Evolutionary conservation across 1,139 yeast species (phyloP), one percentile per base, ranked within the genome.

Genomic region (Geotrichum bryndzae): DNA sequence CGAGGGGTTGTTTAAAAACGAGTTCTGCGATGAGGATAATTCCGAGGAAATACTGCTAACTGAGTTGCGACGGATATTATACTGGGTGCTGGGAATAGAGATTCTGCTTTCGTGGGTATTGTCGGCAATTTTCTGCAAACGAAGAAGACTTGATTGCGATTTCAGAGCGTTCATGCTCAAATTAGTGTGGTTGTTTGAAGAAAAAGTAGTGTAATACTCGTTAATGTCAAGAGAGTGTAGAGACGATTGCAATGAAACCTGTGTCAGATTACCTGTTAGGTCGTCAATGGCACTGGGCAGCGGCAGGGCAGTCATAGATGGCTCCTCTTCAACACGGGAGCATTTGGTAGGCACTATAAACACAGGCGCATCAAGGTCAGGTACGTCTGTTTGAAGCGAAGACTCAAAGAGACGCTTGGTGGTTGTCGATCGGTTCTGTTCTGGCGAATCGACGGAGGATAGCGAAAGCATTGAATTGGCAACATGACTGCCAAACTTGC

Each of bases 341-440:
- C 51, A 27, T 15, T 35, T 15, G 15, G 57, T 46, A 15, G 52
- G 52, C 25, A 54, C 13, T 3, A 33, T 35, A 18, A 54, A 15
- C n/a, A 45, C 52, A 22, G 57, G 57, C 7, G 31, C 52, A 10
- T 22, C 58, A 33, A n/a, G 23, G 10, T 15, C 22, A 10, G 51
- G 18, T 8, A 53, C 31, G 11, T 38, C 18, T 18, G 18, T 56
- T 35, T 58, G 57, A 2, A 38, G 57, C 5, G 61, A 38, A 29
- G 48, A 54, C 51, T 59, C 61, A 46, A 55, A 59, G 2, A 59
- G 53, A 10, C 61, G 45, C n/a, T 46, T 23, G 38, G 58, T 18
- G 54, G 7, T 33, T 11, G 38, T 53, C 58, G 35, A 31, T 10
- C 5, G 15, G 5, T 41, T 15, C n/a, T 41, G 46, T 1, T 29